Conservation (phyloP, 345 rosid genomes). For the Salix brachista region DNA sequence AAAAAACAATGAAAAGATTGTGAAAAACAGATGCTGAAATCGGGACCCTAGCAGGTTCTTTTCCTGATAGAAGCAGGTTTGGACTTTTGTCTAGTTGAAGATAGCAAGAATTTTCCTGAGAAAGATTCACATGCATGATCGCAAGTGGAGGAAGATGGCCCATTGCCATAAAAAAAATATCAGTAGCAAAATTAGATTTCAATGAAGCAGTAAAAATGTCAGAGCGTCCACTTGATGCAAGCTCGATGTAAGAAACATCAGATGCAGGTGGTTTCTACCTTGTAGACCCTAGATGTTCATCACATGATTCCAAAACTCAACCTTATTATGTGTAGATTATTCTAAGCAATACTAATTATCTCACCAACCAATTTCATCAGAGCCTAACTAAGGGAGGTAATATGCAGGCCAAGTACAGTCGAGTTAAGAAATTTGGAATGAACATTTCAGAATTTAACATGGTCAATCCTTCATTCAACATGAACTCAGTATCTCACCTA, state of each 20-base stretch:
- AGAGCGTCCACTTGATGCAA: constrained; percentile 20
- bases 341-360: neutral
- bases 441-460: neutral
- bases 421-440: neutral
- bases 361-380: neutral
- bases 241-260: neutral
- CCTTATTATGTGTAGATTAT: neutral
- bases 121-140: constrained; percentile 43
- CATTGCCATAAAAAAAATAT: neutral
- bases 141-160: constrained; percentile 36
- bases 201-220: neutral
- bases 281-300: too few relatives aligned
- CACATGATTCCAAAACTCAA: neutral
- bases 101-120: constrained; percentile 25
- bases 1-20: neutral
- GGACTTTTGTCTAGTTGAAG: constrained; percentile 51
- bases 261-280: constrained; percentile 3
- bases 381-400: neutral
- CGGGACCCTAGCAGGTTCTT: constrained; percentile 7
- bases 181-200: neutral
- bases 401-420: neutral
- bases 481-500: constrained; percentile 34
- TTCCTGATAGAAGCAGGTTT: constrained; percentile 32
- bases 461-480: constrained; percentile 4
- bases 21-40: neutral